These are phyloP conservation scores for Marsdenia floribunda DNA, from an alignment of 257 asterid genomes.

Conservation along the genomic window DNA sequence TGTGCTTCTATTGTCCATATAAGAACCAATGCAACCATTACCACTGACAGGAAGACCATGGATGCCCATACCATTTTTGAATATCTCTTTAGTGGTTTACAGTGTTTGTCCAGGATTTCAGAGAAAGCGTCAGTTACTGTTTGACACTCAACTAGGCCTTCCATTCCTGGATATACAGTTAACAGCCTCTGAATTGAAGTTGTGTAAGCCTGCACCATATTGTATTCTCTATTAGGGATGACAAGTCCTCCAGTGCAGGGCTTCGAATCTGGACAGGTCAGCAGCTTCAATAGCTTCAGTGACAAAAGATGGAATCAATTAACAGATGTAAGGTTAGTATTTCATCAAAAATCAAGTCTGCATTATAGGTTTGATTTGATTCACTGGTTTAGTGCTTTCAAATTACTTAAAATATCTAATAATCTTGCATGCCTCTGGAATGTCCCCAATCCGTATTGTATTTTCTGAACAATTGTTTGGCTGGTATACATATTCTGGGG, in stretches of 20 bases:
- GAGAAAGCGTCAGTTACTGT: slow-evolving; percentile 57
- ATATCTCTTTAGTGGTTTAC: slow-evolving; percentile 56
- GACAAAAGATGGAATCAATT: slow-evolving; percentile 1
- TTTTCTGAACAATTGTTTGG: slow-evolving; percentile 47
- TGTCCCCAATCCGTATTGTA: slow-evolving; percentile 52
- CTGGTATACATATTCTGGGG: slow-evolving; percentile 55
- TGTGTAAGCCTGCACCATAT: slow-evolving; percentile 43
- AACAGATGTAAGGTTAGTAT: not conserved
- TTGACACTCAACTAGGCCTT: slow-evolving; percentile 58
- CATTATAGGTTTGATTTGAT: not conserved
- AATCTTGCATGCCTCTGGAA: slow-evolving; percentile 42
- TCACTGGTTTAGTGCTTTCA: not conserved
- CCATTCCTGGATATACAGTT: slow-evolving; percentile 69
- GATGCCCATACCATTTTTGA: slow-evolving; percentile 50
- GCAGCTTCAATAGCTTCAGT: slow-evolving; percentile 35
- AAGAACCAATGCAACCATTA: slow-evolving; percentile 45
- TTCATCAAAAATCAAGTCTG: not conserved
- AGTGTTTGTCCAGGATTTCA: slow-evolving; percentile 48
- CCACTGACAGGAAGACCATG: slow-evolving; percentile 43
- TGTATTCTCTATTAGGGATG: slow-evolving; percentile 36
- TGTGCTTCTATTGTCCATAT: slow-evolving; percentile 39
- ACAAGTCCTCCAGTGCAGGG: slow-evolving; percentile 65
- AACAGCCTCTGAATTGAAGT: slow-evolving; percentile 57
- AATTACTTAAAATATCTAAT: not conserved
- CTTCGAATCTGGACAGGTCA: slow-evolving; percentile 51